Evolutionary conservation across 2,329 filamentous ascomycete genomes (phyloP).

Genomic region (Fonsecaea pedrosoi): DNA sequence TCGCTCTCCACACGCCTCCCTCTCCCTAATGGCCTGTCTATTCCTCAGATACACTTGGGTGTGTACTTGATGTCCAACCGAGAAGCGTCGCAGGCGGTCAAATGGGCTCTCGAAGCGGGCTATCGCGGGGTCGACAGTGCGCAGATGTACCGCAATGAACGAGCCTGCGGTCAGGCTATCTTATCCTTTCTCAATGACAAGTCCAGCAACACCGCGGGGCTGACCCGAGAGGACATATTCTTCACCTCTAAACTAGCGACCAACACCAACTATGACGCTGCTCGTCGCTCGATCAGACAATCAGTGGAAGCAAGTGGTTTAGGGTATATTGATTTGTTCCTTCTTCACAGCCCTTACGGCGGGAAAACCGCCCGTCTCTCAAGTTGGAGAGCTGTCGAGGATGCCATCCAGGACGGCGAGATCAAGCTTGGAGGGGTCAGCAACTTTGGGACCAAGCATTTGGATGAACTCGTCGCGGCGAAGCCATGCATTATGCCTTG

Average conservation of each 20-base stretch:
- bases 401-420: constrained; percentile 75
- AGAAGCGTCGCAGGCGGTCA: constrained; percentile 66
- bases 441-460: constrained; percentile 78
- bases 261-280: constrained; percentile 71
- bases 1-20: constrained; percentile 44
- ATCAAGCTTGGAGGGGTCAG: constrained; percentile 75
- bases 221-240: constrained; percentile 74
- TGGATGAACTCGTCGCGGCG: constrained; percentile 71
- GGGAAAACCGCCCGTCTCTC: constrained; percentile 71
- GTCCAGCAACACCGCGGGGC: constrained; percentile 55
- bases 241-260: constrained; percentile 80
- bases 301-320: constrained; percentile 70
- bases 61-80: constrained; percentile 72
- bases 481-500: constrained; percentile 69
- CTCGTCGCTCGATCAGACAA: constrained; percentile 69
- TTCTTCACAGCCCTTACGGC: constrained; percentile 80
- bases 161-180: constrained; percentile 71
- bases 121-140: constrained; percentile 61
- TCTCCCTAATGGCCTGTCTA: constrained; percentile 69
- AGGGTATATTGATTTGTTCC: constrained; percentile 78
- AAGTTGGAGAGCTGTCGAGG: constrained; percentile 78
- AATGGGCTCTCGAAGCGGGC: constrained; percentile 59
- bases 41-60: constrained; percentile 75
- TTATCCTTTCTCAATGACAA: constrained; percentile 58
- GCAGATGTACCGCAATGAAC: constrained; percentile 75